phyloP scores from a whole-genome alignment of 139 green algal species.

The Penium margaritaceum region DNA sequence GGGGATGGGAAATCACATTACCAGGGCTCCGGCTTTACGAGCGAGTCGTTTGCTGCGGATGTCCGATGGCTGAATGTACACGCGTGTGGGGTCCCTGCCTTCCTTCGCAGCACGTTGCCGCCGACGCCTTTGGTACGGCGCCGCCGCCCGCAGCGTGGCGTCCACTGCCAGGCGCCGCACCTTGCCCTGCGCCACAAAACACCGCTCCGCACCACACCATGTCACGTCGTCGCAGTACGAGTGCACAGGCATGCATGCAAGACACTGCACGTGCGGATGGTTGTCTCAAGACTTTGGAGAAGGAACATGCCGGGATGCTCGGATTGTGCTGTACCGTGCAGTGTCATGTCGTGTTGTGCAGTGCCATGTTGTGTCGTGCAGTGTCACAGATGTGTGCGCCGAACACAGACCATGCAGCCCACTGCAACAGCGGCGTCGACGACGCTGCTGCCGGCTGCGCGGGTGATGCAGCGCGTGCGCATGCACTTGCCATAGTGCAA shows the following conservation, averaged over 20 bases:
- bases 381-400: too few relatives aligned
- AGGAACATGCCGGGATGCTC: too few relatives aligned
- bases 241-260: not conserved
- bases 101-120: conserved; percentile 41
- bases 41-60: conserved; percentile 92
- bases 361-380: too few relatives aligned
- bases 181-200: conserved; percentile 34
- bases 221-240: not conserved
- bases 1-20: too few relatives aligned
- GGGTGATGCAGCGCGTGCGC: too few relatives aligned
- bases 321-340: too few relatives aligned
- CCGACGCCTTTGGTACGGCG: conserved; percentile 83
- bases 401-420: too few relatives aligned
- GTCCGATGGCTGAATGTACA: conserved; percentile 95
- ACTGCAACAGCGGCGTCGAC: too few relatives aligned
- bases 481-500: too few relatives aligned
- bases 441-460: too few relatives aligned
- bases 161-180: conserved; percentile 91
- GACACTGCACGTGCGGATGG: not conserved
- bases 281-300: not conserved
- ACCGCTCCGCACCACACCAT: too few relatives aligned
- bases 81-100: conserved; percentile 47
- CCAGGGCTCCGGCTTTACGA: conserved; percentile 85
- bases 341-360: too few relatives aligned
- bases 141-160: conserved; percentile 88